Conservation (phyloP, 2,329 filamentous ascomycete species). For the Paraphaeosphaeria sporulosa region DNA sequence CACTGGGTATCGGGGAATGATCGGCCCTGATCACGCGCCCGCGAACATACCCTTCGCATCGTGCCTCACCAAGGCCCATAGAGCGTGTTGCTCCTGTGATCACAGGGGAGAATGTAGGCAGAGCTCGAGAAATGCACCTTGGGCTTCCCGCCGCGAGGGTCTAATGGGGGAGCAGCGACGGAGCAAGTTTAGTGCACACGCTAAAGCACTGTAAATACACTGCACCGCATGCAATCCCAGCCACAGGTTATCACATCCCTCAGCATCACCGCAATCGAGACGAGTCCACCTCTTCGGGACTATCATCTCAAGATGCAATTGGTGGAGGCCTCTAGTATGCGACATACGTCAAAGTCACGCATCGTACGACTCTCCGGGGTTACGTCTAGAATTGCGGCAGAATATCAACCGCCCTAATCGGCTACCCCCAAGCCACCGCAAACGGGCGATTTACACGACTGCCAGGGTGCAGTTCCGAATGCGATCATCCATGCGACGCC, state of each 20-base stretch:
- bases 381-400: not conserved
- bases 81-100: not conserved
- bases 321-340: not conserved
- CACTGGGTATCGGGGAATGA: not conserved
- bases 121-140: not conserved
- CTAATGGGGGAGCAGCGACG: not conserved
- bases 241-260: not conserved
- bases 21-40: not conserved
- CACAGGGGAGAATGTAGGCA: not conserved
- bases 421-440: not conserved
- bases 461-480: not conserved
- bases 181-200: not conserved
- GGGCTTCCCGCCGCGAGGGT: not conserved
- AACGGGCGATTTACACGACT: not conserved
- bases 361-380: constrained; percentile 5
- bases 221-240: not conserved
- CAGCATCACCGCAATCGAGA: not conserved
- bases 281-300: not conserved
- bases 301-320: not conserved
- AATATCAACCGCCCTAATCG: not conserved
- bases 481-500: not conserved
- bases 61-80: not conserved
- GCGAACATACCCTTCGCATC: not conserved
- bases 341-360: not conserved
- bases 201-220: not conserved